phyloP scores from a whole-genome alignment of 306 rosid genomes.

The Lathyrus aphaca region DNA sequence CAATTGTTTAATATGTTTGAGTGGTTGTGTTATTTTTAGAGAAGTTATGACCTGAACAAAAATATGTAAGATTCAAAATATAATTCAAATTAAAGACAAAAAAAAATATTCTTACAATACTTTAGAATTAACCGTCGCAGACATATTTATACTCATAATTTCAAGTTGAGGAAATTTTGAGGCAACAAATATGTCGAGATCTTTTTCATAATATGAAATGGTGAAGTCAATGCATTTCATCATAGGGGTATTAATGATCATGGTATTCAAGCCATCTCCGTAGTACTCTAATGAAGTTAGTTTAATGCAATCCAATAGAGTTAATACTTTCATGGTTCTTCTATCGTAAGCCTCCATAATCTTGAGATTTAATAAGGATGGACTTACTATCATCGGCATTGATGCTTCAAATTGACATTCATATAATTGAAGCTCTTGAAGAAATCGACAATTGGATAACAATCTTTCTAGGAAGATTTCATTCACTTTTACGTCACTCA shows the following conservation, averaged over 20 bases:
- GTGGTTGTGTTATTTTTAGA: neutral
- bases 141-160: neutral
- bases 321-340: too few species aligned
- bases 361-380: too few species aligned
- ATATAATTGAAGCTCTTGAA: too few species aligned
- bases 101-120: neutral
- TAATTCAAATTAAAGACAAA: neutral
- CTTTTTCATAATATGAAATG: neutral
- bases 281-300: neutral
- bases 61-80: neutral
- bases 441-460: too few species aligned
- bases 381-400: too few species aligned
- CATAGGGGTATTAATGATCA: neutral
- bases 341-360: too few species aligned
- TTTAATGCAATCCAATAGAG: too few species aligned
- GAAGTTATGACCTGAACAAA: neutral
- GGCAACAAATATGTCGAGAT: neutral
- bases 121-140: neutral
- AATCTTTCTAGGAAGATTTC: too few species aligned
- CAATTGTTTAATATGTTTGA: conserved; percentile 9
- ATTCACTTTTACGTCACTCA: too few species aligned
- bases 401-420: too few species aligned
- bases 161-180: conserved; percentile 24
- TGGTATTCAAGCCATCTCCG: rapidly evolving
- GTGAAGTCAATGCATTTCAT: neutral